These are phyloP conservation scores for Exophiala phaeomuriformis DNA, from an alignment of 2,329 filamentous ascomycete species.

Conservation along the genomic window DNA sequence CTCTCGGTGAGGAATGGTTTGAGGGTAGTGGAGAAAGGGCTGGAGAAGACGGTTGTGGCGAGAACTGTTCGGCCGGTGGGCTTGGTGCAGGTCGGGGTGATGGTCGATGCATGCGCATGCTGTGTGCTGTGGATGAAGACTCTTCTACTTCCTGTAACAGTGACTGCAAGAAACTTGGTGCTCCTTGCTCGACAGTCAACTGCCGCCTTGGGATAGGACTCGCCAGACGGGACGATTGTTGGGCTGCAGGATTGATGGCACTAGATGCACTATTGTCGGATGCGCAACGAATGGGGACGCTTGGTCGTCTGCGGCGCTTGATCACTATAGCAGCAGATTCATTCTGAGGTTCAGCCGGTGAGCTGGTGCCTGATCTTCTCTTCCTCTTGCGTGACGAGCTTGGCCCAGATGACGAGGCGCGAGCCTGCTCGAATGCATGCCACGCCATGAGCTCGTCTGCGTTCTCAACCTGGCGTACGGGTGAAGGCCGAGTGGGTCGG, in stretches of 20 bases:
- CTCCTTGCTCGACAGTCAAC: conserved; percentile 36
- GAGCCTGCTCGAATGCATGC: conserved; percentile 82
- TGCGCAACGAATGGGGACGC: conserved; percentile 10
- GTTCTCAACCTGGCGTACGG: conserved; percentile 57
- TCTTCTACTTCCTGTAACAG: conserved; percentile 80
- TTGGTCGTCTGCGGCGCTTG: conserved; percentile 22
- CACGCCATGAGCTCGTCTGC: conserved; percentile 76
- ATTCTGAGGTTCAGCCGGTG: conserved; percentile 56
- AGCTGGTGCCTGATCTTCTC: conserved; percentile 68
- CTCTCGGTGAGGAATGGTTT: conserved; percentile 35
- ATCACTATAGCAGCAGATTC: conserved; percentile 11
- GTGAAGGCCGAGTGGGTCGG: conserved; percentile 35
- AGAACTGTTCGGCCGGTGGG: conserved; percentile 33
- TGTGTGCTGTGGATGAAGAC: conserved; percentile 37
- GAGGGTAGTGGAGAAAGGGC: conserved; percentile 38
- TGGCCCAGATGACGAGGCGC: conserved; percentile 55
- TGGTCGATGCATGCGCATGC: conserved; percentile 25
- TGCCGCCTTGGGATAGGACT: conserved; percentile 15
- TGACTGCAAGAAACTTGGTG: conserved; percentile 76
- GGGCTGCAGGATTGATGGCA: conserved; percentile 17
- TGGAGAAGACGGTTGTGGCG: conserved; percentile 38
- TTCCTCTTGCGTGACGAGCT: conserved; percentile 53
- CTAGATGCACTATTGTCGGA: conserved; percentile 9
- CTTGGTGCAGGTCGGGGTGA: conserved; percentile 29
- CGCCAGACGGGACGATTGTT: conserved; percentile 28